A percentile compares a stretch with the other conserved stretches of the same genome.
phyloP scores from a whole-genome alignment of 805 yeast species.

The Kuraishia hungarica region DNA sequence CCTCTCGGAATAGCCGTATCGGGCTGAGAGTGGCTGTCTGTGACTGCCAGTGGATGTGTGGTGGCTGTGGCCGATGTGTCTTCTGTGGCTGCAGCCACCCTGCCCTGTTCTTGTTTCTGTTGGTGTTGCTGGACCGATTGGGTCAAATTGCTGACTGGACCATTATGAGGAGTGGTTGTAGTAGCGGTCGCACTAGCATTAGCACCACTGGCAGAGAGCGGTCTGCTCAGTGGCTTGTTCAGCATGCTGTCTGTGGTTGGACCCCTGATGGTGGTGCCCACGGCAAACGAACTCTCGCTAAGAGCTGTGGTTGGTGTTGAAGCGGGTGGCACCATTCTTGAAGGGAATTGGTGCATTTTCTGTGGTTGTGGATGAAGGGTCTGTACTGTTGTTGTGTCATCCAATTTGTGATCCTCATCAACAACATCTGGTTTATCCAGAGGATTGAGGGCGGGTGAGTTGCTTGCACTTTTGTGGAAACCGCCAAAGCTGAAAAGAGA shows the following conservation, averaged over 20 bases:
- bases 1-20: constrained; percentile 56
- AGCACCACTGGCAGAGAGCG: constrained; percentile 1
- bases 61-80: constrained; percentile 12
- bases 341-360: constrained; percentile 16
- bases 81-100: too few relatives aligned
- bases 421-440: neutral
- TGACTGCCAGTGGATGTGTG: constrained; percentile 25
- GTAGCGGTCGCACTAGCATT: neutral
- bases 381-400: neutral
- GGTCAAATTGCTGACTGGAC: constrained; percentile 11
- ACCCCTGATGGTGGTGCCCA: constrained; percentile 54
- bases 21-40: constrained; percentile 5
- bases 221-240: constrained; percentile 15
- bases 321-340: constrained; percentile 32
- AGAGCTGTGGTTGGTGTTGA: constrained; percentile 66
- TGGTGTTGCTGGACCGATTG: constrained; percentile 3
- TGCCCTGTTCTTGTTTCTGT: neutral
- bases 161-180: constrained; percentile 10
- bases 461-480: constrained; percentile 10
- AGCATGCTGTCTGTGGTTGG: constrained; percentile 19
- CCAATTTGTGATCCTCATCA: neutral
- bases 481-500: constrained; percentile 24
- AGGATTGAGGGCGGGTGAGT: constrained; percentile 11
- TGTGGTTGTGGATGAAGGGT: neutral
- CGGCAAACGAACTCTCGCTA: constrained; percentile 50